A percentile compares a stretch with the other conserved stretches of the same genome.
Conservation (phyloP, 2,329 filamentous ascomycete genomes). For the Apiospora aurea region DNA sequence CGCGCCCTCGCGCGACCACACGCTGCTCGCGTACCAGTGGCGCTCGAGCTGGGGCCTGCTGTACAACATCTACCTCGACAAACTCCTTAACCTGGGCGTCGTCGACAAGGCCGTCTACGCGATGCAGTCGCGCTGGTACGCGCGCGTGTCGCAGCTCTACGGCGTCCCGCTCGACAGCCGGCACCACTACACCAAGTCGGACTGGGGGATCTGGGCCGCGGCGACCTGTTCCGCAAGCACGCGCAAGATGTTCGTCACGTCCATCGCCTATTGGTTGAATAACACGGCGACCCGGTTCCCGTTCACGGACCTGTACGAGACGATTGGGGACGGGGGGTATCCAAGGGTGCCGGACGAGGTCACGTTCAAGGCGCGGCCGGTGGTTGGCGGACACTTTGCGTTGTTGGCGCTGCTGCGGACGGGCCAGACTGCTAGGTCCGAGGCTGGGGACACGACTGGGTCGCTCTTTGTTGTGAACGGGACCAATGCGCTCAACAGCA, state of each 20-base stretch:
- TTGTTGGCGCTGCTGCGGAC: slow-evolving; percentile 61
- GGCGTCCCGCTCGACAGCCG: slow-evolving; percentile 74
- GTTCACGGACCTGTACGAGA: slow-evolving; percentile 73
- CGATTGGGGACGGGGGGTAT: slow-evolving; percentile 63
- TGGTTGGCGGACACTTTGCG: slow-evolving; percentile 76
- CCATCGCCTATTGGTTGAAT: slow-evolving; percentile 73
- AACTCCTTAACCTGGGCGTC: slow-evolving; percentile 45
- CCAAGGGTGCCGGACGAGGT: slow-evolving; percentile 59
- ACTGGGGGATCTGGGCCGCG: slow-evolving; percentile 78
- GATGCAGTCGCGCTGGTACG: slow-evolving; percentile 44
- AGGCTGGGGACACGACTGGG: slow-evolving; percentile 19
- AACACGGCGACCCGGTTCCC: slow-evolving; percentile 69
- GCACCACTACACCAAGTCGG: slow-evolving; percentile 75
- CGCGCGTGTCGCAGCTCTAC: slow-evolving; percentile 69
- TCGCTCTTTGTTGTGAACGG: background rate
- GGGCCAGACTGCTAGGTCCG: slow-evolving; percentile 31
- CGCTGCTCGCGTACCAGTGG: slow-evolving; percentile 41
- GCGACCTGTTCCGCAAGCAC: slow-evolving; percentile 65
- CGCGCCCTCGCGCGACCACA: slow-evolving; percentile 36
- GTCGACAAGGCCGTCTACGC: slow-evolving; percentile 37
- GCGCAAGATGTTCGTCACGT: slow-evolving; percentile 66
- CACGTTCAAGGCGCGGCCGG: slow-evolving; percentile 73
- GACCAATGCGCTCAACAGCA: slow-evolving; percentile 9
- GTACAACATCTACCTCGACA: slow-evolving; percentile 41
- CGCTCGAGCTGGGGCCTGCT: slow-evolving; percentile 36